Percentiles rank a stretch among this genome's conserved stretches.
phyloP scores from a whole-genome alignment of 371 early-diverging fungal species.

The Nosema muscidifuracis region DNA sequence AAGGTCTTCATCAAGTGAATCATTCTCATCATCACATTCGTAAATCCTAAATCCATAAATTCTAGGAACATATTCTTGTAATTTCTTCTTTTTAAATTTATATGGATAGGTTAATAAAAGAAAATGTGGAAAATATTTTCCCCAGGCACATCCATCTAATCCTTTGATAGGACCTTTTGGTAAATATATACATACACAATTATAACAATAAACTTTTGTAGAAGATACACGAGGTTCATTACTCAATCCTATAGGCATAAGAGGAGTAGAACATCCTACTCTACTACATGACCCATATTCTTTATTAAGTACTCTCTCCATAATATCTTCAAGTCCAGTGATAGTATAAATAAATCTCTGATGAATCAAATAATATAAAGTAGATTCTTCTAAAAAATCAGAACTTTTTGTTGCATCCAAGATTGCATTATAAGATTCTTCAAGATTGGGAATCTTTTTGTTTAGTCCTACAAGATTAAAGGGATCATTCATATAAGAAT shows the following conservation, averaged over 20 bases:
- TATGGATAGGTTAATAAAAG: slow-evolving; percentile 80
- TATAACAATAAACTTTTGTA: slow-evolving; percentile 65
- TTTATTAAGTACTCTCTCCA: slow-evolving; percentile 70
- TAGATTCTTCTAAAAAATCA: slow-evolving; percentile 34
- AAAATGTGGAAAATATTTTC: slow-evolving; percentile 88
- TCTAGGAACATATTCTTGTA: slow-evolving; percentile 75
- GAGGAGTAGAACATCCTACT: slow-evolving; percentile 72
- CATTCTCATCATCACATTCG: slow-evolving; percentile 11
- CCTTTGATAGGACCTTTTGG: slow-evolving; percentile 69
- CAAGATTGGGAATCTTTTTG: slow-evolving; percentile 71
- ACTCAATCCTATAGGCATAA: slow-evolving; percentile 74
- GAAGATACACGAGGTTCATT: slow-evolving; percentile 72
- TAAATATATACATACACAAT: slow-evolving; percentile 76
- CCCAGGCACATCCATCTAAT: slow-evolving; percentile 90
- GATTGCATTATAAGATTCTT: slow-evolving; percentile 74
- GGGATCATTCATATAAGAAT: slow-evolving; percentile 66
- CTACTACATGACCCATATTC: slow-evolving; percentile 90
- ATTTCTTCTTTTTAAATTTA: slow-evolving; percentile 53
- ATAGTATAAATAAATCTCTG: slow-evolving; percentile 66
- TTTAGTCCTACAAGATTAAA: slow-evolving; percentile 81
- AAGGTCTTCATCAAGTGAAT: slow-evolving; percentile 31
- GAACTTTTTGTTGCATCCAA: slow-evolving; percentile 15
- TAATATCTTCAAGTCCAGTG: slow-evolving; percentile 66
- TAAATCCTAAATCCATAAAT: slow-evolving; percentile 84
- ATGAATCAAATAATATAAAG: slow-evolving; percentile 68